These are phyloP conservation scores for Blepharisma stoltei DNA, from an alignment of 73 alveolate species.

Conservation along the genomic window DNA sequence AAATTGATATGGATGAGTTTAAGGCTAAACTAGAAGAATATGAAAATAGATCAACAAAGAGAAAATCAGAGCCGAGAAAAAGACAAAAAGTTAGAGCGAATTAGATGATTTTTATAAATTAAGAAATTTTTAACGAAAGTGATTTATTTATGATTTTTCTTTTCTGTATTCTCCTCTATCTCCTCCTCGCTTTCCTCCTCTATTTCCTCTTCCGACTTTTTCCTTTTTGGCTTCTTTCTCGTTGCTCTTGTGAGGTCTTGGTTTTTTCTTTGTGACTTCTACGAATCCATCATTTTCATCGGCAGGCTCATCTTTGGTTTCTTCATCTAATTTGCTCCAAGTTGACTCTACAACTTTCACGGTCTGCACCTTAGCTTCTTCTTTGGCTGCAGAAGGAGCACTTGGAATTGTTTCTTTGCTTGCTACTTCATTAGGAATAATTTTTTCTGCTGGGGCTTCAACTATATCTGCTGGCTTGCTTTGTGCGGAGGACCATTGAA, in stretches of 20 bases:
- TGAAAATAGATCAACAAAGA: no score
- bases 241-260: neutral
- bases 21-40: constrained; percentile 29
- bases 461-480: neutral
- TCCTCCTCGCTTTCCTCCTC: constrained; percentile 15
- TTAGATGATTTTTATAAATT: no score
- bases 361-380: neutral
- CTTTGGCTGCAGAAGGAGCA: neutral
- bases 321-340: neutral
- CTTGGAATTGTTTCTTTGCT: neutral
- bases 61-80: no score
- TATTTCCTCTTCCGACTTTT: neutral
- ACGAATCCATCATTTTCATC: neutral
- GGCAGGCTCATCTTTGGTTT: constrained; percentile 31
- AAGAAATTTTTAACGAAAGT: no score
- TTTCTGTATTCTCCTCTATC: no score
- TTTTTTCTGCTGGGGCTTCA: neutral
- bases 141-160: no score
- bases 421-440: neutral
- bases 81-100: no score
- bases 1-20: constrained; percentile 38
- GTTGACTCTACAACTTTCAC: no score
- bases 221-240: neutral
- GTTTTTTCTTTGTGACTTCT: neutral
- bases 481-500: neutral